Evolutionary conservation across 768 basidiomycete species (phyloP).

Genomic region (Phlebiopsis flavidoalba): DNA sequence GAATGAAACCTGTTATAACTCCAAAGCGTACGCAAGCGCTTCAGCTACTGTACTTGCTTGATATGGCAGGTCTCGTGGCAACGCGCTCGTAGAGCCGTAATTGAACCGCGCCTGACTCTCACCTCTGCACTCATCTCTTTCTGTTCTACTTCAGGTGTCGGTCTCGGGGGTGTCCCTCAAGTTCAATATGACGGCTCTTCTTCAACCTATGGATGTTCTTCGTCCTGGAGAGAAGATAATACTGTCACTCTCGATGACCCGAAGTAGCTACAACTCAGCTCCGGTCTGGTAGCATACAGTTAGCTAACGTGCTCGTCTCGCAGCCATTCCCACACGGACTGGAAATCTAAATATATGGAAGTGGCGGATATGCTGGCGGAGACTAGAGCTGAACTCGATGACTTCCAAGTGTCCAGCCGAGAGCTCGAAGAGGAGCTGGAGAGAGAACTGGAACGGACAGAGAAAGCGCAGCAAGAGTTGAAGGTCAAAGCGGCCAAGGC

Average conservation of each 20-base stretch:
- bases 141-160: slow-evolving; percentile 1
- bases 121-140: slow-evolving; percentile 15
- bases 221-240: slow-evolving; percentile 21
- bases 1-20: not conserved
- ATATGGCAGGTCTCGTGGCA: slow-evolving; percentile 21
- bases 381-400: slow-evolving; percentile 80
- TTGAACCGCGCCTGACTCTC: slow-evolving; percentile 18
- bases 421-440: slow-evolving; percentile 93
- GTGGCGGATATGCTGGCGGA: slow-evolving; percentile 81
- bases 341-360: slow-evolving; percentile 78
- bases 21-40: not conserved
- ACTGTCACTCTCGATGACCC: slow-evolving; percentile 9
- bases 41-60: slow-evolving; percentile 8
- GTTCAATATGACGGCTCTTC: slow-evolving; percentile 49
- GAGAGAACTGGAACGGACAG: slow-evolving; percentile 82
- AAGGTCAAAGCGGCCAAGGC: slow-evolving; percentile 65
- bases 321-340: slow-evolving; percentile 63
- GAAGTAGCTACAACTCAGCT: slow-evolving; percentile 2
- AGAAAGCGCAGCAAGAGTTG: slow-evolving; percentile 79
- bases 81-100: slow-evolving; percentile 8
- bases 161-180: slow-evolving; percentile 13
- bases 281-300: slow-evolving; percentile 1
- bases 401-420: slow-evolving; percentile 83
- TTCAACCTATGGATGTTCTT: slow-evolving; percentile 54
- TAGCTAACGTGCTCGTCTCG: slow-evolving; percentile 5